phyloP scores from a whole-genome alignment of 106 monocot genomes.

The Vanilla planifolia region DNA sequence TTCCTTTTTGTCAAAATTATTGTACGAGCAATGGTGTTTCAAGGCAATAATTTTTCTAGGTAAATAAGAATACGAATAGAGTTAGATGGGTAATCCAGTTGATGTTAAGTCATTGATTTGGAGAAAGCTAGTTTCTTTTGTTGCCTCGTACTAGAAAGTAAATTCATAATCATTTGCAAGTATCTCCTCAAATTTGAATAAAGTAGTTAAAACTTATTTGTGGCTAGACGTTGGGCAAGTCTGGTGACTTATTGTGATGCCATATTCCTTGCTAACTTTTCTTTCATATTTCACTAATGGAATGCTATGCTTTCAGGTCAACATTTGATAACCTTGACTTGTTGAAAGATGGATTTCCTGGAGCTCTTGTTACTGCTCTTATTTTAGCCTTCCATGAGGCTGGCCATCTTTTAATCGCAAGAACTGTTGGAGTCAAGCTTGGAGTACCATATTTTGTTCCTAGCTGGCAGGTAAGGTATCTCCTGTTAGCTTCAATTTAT shows the following conservation, averaged over 20 bases:
- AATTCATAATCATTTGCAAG: background rate
- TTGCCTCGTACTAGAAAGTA: too few species aligned
- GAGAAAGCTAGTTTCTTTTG: too few species aligned
- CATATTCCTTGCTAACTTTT: background rate
- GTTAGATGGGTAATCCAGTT: too few species aligned
- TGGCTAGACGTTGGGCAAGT: too few species aligned
- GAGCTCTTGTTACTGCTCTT: slow-evolving; percentile 65
- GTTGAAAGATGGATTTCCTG: slow-evolving; percentile 76
- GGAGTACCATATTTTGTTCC: slow-evolving; percentile 89
- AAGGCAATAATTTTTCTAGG: too few species aligned
- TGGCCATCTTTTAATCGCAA: slow-evolving; percentile 75
- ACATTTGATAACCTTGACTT: slow-evolving; percentile 78
- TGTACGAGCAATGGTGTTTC: too few species aligned
- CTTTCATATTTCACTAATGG: slow-evolving; percentile 3
- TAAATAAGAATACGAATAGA: too few species aligned
- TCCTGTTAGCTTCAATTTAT: background rate
- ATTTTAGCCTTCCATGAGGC: slow-evolving; percentile 72
- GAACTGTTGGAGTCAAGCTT: slow-evolving; percentile 65
- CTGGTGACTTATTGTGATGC: too few species aligned
- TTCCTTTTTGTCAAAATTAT: too few species aligned
- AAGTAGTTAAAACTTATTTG: background rate
- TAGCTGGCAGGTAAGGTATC: slow-evolving; percentile 81
- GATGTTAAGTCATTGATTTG: too few species aligned
- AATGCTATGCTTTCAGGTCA: slow-evolving; percentile 40
- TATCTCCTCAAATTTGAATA: background rate